A percentile compares a stretch with the other conserved stretches of the same genome.
Evolutionary conservation across 106 monocot genomes (phyloP).

Genomic region (Iris macrosiphon): DNA sequence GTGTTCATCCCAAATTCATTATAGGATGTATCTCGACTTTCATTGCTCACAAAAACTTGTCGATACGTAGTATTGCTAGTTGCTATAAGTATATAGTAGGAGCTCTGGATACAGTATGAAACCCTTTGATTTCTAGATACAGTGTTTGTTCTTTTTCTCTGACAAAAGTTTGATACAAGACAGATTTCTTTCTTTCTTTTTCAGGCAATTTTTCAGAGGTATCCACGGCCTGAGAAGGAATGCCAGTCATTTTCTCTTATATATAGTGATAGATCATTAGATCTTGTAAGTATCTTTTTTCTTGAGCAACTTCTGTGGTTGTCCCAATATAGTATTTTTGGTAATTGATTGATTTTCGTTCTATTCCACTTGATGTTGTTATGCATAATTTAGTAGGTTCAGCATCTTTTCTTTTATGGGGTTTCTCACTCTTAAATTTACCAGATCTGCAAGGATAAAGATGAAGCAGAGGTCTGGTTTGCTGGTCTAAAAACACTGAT

Average conservation of each 20-base stretch:
- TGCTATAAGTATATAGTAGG: no score
- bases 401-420: neutral
- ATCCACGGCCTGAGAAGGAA: slow-evolving; percentile 94
- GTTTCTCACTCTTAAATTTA: slow-evolving; percentile 3
- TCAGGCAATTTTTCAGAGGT: slow-evolving; percentile 94
- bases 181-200: slow-evolving; percentile 14
- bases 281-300: slow-evolving; percentile 59
- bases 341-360: slow-evolving; percentile 13
- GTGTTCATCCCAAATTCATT: no score
- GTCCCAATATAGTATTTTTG: slow-evolving; percentile 54
- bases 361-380: slow-evolving; percentile 1
- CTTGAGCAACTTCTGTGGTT: slow-evolving; percentile 14
- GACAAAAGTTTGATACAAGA: neutral
- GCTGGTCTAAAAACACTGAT: slow-evolving; percentile 95
- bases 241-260: slow-evolving; percentile 97
- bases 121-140: neutral
- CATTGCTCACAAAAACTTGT: no score
- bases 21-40: no score
- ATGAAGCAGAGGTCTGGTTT: slow-evolving; percentile 99
- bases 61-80: no score
- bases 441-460: slow-evolving; percentile 99
- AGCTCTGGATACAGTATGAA: no score
- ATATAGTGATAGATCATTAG: slow-evolving; percentile 76
- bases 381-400: neutral
- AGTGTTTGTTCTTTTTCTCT: neutral